phyloP scores from a whole-genome alignment of 2,329 filamentous ascomycete genomes.

The Herpotrichia juniperi region DNA sequence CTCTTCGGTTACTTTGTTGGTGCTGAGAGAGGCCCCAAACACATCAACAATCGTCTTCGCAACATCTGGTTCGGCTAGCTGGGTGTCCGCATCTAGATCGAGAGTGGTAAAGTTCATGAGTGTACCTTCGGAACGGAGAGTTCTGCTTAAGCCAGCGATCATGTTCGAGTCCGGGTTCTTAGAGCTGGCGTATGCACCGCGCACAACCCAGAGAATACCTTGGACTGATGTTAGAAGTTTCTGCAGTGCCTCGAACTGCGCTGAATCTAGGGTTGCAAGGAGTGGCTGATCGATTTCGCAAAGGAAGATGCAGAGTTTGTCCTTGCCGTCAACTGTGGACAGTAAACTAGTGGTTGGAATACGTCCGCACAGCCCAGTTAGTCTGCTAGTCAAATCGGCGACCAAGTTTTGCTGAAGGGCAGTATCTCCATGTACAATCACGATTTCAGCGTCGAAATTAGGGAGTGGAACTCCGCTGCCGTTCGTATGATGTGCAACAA shows the following conservation, averaged over 20 bases:
- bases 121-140: constrained; percentile 18
- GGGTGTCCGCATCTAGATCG: constrained; percentile 17
- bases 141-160: constrained; percentile 17
- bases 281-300: constrained; percentile 12
- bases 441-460: constrained; percentile 3
- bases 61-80: constrained; percentile 1
- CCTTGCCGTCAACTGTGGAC: constrained; percentile 12
- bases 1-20: constrained; percentile 9
- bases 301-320: constrained; percentile 26
- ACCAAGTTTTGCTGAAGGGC: constrained; percentile 1
- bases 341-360: constrained; percentile 7
- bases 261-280: constrained; percentile 7
- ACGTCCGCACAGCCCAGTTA: not conserved
- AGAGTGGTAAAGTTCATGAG: constrained; percentile 16
- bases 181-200: constrained; percentile 11
- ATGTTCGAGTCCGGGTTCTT: constrained; percentile 16
- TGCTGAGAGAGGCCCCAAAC: constrained; percentile 10
- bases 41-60: constrained; percentile 16
- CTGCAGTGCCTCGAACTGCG: constrained; percentile 12
- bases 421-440: constrained; percentile 7
- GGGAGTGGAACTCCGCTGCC: not conserved
- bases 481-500: not conserved
- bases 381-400: not conserved
- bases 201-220: constrained; percentile 15
- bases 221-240: constrained; percentile 4